These are phyloP conservation scores for Apiospora malaysiana DNA, from an alignment of 2,329 filamentous ascomycete genomes.

Conservation along the genomic window DNA sequence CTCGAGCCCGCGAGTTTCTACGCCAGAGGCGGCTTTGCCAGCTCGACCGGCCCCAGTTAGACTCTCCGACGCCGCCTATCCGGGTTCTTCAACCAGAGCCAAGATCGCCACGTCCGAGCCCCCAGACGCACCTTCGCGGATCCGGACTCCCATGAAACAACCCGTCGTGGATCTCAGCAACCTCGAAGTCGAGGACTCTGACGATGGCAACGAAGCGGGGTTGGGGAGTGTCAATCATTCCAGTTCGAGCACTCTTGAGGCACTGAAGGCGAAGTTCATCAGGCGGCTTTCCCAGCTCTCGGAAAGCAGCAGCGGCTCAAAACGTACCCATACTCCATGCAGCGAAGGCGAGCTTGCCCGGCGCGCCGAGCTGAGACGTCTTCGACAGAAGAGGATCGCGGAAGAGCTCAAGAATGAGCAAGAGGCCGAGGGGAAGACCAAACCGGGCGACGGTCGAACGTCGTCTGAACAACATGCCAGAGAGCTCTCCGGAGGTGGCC, in stretches of 20 bases:
- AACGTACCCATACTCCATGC: conserved; percentile 47
- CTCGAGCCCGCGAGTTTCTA: conserved; percentile 26
- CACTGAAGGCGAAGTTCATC: conserved; percentile 52
- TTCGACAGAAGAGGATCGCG: conserved; percentile 63
- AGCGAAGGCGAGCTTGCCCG: conserved; percentile 60
- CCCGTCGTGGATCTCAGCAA: conserved; percentile 37
- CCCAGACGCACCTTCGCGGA: conserved; percentile 23
- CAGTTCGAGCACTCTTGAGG: conserved; percentile 48
- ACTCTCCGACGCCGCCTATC: conserved; percentile 29
- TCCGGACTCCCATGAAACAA: conserved; percentile 34
- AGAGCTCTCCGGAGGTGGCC: conserved; percentile 44
- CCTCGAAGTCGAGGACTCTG: conserved; percentile 49
- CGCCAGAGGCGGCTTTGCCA: conserved; percentile 31
- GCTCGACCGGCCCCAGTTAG: conserved; percentile 32
- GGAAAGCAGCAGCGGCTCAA: conserved; percentile 44
- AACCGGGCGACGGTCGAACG: too few relatives aligned
- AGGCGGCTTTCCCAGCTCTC: conserved; percentile 54
- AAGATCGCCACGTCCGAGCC: neutral
- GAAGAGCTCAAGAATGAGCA: conserved; percentile 59
- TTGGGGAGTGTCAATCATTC: conserved; percentile 25
- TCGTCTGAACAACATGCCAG: neutral
- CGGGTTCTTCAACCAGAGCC: neutral
- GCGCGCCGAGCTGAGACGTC: conserved; percentile 60
- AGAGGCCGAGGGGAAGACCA: conserved; percentile 37
- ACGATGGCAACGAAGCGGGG: conserved; percentile 32